phyloP scores from a whole-genome alignment of 495 filamentous ascomycete genomes.

The Clohesyomyces aquaticus region DNA sequence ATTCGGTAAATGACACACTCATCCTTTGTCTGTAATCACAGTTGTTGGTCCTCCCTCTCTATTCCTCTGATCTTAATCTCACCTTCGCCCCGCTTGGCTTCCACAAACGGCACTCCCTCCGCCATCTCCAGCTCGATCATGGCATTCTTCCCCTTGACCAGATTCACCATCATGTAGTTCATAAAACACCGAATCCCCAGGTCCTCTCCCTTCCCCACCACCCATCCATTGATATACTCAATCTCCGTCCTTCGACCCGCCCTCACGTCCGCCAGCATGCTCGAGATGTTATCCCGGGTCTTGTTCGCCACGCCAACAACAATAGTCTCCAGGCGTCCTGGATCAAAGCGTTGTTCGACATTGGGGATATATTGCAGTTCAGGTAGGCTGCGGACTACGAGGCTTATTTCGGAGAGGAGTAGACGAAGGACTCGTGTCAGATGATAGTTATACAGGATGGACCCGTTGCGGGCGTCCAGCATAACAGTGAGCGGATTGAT shows the following conservation, averaged over 20 bases:
- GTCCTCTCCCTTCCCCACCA: conserved; percentile 71
- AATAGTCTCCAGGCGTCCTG: conserved; percentile 59
- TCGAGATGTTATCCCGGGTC: conserved; percentile 70
- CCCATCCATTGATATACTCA: conserved; percentile 82
- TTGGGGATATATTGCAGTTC: conserved; percentile 69
- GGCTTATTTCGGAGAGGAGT: conserved; percentile 67
- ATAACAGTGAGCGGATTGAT: conserved; percentile 82
- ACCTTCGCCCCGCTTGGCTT: conserved; percentile 7
- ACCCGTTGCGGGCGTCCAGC: conserved; percentile 72
- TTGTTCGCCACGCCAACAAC: conserved; percentile 61
- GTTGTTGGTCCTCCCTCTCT: not conserved
- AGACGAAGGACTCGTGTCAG: conserved; percentile 62
- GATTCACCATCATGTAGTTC: conserved; percentile 69
- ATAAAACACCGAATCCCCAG: conserved; percentile 65
- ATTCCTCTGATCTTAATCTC: conserved; percentile 8
- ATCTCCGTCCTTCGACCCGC: conserved; percentile 71
- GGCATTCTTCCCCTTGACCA: conserved; percentile 59
- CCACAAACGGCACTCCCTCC: conserved; percentile 46
- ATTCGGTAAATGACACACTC: not conserved
- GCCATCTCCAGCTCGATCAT: conserved; percentile 49
- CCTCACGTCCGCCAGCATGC: conserved; percentile 79
- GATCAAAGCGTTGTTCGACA: conserved; percentile 58
- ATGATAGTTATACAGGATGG: conserved; percentile 64
- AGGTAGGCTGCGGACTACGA: conserved; percentile 65
- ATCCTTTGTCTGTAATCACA: no score